A percentile compares a stretch with the other conserved stretches of the same genome.
Evolutionary conservation across 495 filamentous ascomycete species (phyloP).

Genomic region (Xylaria intraflava): DNA sequence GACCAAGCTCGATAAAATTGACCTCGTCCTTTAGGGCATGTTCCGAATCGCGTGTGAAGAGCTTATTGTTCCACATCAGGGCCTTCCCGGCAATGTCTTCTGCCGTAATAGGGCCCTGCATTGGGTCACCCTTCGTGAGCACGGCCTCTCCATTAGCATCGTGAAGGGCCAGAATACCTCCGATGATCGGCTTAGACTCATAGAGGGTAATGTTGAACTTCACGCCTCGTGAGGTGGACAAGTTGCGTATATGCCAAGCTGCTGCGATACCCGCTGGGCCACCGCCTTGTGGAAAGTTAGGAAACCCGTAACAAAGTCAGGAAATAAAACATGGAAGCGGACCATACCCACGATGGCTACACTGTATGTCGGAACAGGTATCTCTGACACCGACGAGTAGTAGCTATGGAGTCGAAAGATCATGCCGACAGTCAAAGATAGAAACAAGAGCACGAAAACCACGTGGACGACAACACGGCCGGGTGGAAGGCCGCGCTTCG

Average conservation of each 20-base stretch:
- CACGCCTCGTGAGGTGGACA: neutral
- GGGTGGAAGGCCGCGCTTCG: too few relatives aligned
- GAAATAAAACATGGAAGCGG: neutral
- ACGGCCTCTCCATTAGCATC: conserved; percentile 9
- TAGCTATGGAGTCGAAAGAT: neutral
- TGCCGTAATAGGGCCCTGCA: conserved; percentile 17
- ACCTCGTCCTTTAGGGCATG: conserved; percentile 13
- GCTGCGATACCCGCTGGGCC: conserved; percentile 26
- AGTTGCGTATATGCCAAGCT: conserved; percentile 14
- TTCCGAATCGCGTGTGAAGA: conserved; percentile 20
- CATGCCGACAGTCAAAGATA: neutral
- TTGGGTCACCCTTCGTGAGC: conserved; percentile 16
- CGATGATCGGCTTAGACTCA: conserved; percentile 21
- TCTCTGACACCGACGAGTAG: neutral
- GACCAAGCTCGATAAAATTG: conserved; percentile 13
- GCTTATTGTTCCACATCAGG: conserved; percentile 17
- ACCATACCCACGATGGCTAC: conserved; percentile 21
- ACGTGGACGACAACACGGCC: too few relatives aligned
- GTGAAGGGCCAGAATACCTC: conserved; percentile 19
- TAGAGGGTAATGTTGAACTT: conserved; percentile 20
- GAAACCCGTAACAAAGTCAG: neutral
- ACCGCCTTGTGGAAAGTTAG: conserved; percentile 12
- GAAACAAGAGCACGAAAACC: neutral
- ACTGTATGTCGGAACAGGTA: conserved; percentile 10
- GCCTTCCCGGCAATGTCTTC: conserved; percentile 23